Percentiles rank a stretch among this genome's conserved stretches.
These are phyloP conservation scores for Adansonia digitata DNA, from an alignment of 345 rosid species.

Conservation along the genomic window DNA sequence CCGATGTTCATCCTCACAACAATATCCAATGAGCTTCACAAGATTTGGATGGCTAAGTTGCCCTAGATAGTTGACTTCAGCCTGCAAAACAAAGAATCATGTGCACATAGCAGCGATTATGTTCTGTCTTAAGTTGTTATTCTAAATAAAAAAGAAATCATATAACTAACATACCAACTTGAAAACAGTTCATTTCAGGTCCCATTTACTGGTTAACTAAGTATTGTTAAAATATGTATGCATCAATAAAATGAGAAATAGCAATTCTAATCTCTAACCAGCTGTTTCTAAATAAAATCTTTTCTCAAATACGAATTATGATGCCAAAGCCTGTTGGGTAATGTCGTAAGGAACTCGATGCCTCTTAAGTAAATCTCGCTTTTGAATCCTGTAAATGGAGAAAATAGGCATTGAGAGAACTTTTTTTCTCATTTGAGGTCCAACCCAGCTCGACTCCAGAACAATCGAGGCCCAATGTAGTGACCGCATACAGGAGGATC, in stretches of 20 bases:
- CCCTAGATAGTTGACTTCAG: slow-evolving; percentile 94
- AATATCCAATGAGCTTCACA: slow-evolving; percentile 95
- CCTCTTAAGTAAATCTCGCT: too few relatives aligned
- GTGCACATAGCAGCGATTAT: background rate
- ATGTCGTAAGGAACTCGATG: too few relatives aligned
- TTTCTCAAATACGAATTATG: too few relatives aligned
- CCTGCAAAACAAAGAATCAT: slow-evolving; percentile 41
- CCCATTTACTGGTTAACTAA: background rate
- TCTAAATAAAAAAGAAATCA: background rate
- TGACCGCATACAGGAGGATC: too few relatives aligned
- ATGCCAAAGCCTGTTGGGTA: too few relatives aligned
- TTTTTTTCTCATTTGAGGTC: too few relatives aligned
- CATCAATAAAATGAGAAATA: background rate
- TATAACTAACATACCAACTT: background rate
- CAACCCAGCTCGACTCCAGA: too few relatives aligned
- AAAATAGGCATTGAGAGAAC: too few relatives aligned
- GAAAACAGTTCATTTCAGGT: background rate
- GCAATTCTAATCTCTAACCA: background rate
- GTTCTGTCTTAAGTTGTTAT: background rate
- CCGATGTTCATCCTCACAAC: slow-evolving; percentile 96
- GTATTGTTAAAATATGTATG: background rate
- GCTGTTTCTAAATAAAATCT: background rate
- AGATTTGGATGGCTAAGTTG: slow-evolving; percentile 87
- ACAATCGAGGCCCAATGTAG: too few relatives aligned
- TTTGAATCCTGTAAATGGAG: too few relatives aligned